Evolutionary conservation across 1,139 yeast genomes (phyloP).

Genomic region (Blastobotrys apis): DNA sequence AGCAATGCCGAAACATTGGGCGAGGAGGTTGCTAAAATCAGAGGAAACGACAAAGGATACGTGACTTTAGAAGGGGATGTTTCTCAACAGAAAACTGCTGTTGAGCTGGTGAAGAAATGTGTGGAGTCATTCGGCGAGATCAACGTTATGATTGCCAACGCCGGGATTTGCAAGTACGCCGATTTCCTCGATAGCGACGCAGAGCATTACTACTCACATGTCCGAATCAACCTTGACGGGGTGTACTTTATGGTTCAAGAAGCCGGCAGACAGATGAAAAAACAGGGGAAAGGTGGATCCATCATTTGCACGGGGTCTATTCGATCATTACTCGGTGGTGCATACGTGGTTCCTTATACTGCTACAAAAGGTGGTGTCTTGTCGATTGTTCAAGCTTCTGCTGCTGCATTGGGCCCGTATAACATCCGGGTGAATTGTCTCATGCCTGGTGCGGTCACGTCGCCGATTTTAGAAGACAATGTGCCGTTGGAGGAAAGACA

Average conservation of each 20-base stretch:
- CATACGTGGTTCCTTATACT: slow-evolving; percentile 41
- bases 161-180: slow-evolving; percentile 43
- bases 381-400: slow-evolving; percentile 44
- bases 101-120: slow-evolving; percentile 34
- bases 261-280: slow-evolving; percentile 43
- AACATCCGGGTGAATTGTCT: slow-evolving; percentile 37
- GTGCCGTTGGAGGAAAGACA: slow-evolving; percentile 40
- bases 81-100: slow-evolving; percentile 39
- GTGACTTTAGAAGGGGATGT: slow-evolving; percentile 43
- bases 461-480: slow-evolving; percentile 42
- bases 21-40: slow-evolving; percentile 27
- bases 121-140: slow-evolving; percentile 41
- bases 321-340: slow-evolving; percentile 35
- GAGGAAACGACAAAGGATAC: slow-evolving; percentile 27
- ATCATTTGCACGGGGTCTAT: slow-evolving; percentile 39
- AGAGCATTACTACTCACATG: slow-evolving; percentile 37
- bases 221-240: slow-evolving; percentile 44
- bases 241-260: slow-evolving; percentile 44
- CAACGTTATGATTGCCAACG: slow-evolving; percentile 45
- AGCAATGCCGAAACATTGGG: slow-evolving; percentile 25
- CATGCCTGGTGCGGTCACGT: slow-evolving; percentile 44
- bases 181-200: slow-evolving; percentile 38
- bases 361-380: slow-evolving; percentile 49
- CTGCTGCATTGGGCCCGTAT: slow-evolving; percentile 41
- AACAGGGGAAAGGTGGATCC: slow-evolving; percentile 47